A percentile compares a stretch with the other conserved stretches of the same genome.
Conservation (phyloP, 2,329 filamentous ascomycete genomes). For the Aspergillus floridensis region DNA sequence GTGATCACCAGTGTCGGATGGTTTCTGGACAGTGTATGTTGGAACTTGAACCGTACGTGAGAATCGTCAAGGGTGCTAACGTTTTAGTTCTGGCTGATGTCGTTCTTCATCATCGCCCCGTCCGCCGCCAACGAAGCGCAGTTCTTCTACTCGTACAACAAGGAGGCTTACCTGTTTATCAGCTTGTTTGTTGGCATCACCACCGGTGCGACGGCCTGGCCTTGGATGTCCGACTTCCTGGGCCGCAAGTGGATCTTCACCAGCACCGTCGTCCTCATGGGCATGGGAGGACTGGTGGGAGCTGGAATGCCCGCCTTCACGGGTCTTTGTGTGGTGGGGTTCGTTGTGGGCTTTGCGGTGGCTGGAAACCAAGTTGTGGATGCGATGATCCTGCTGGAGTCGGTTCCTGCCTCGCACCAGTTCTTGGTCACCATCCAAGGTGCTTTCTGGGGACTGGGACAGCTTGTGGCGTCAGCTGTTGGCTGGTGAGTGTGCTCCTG, state of each 20-base stretch:
- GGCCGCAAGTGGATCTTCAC: constrained; percentile 22
- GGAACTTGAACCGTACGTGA: neutral
- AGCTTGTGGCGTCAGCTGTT: constrained; percentile 17
- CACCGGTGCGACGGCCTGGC: constrained; percentile 16
- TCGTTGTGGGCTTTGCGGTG: constrained; percentile 18
- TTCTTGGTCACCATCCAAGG: constrained; percentile 18
- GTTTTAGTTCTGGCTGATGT: constrained; percentile 21
- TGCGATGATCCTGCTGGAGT: constrained; percentile 19
- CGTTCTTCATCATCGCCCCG: constrained; percentile 18
- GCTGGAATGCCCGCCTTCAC: constrained; percentile 22
- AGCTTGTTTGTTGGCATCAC: constrained; percentile 16
- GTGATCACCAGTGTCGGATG: constrained; percentile 20
- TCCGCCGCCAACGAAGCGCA: constrained; percentile 20
- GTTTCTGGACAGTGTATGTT: constrained; percentile 22
- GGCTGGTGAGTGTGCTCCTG: constrained; percentile 16
- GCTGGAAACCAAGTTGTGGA: constrained; percentile 19
- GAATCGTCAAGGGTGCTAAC: neutral
- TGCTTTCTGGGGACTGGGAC: constrained; percentile 19
- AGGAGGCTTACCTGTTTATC: constrained; percentile 16
- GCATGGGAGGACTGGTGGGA: constrained; percentile 20
- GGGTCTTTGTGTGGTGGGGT: constrained; percentile 25
- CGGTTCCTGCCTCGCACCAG: constrained; percentile 21
- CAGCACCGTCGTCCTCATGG: constrained; percentile 19
- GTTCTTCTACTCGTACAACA: constrained; percentile 19
- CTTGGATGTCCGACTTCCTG: constrained; percentile 20